Evolutionary conservation across 176 grass and related monocot species (phyloP), one percentile per base, ranked within the genome.

Genomic region (Oryza meyeriana): DNA sequence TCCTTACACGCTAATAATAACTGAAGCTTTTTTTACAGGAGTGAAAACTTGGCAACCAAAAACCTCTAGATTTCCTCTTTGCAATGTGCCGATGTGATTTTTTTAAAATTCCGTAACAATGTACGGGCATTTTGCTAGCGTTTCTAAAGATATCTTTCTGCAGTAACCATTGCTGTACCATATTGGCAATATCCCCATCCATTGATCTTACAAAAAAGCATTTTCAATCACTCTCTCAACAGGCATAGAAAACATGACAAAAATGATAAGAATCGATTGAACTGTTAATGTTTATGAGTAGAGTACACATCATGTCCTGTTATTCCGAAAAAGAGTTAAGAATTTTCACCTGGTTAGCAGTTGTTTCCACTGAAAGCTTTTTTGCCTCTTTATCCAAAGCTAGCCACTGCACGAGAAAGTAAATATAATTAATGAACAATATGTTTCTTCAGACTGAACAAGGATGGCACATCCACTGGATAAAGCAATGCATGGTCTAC

Each of bases 351-450:
- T 99, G 96, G 85, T 99, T 99, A 80, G 89, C 87, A 78, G 93
- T 99, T 64, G 96, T 99, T 88, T 99, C 91, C 86, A 99, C 96
- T 52, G 73, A 88, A 70, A 99, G 91, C 79, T 75, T 99, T 78
- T 99, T 99, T 61, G 82, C 78, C 50, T 90, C 93, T 87, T 94
- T 94, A 89, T 99, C 96, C 79, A 99, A 86, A 69, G 93, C 89
- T 27, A 99, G 81, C 96, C 96, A 99, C 96, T 99, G 87, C 69
- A 64, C 10, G 2, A 25, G 55, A 66, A 86, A 32, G 58, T 80
- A 40, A 40, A 81, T 24, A 25, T 24, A 24, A 24, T 74, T 58
- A 41, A 85, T 75, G 39, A 71, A 82, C 42, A 66, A 66, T 75
- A 48, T 11, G 39, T 55, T 86, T 36, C 41, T 28, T 86, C 9